Evolutionary conservation across 2,329 filamentous ascomycete species (phyloP).

Genomic region (Fusarium coffeatum): DNA sequence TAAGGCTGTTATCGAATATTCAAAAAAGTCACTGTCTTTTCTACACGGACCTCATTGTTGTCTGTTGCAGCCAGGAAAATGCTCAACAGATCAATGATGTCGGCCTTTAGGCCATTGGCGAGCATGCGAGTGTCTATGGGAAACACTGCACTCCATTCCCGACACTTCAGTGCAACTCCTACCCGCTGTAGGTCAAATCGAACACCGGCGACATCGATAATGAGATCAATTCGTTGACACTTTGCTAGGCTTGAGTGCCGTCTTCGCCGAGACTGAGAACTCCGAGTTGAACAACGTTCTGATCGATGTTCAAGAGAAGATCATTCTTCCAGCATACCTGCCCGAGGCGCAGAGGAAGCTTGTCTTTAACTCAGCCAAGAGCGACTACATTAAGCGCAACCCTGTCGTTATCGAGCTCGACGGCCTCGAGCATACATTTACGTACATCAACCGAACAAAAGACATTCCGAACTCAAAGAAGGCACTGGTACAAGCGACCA

Average conservation of each 20-base stretch:
- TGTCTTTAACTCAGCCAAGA: slow-evolving; percentile 61
- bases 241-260: slow-evolving; percentile 49
- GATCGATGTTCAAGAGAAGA: slow-evolving; percentile 64
- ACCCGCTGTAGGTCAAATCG: slow-evolving; percentile 44
- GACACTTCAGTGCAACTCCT: slow-evolving; percentile 49
- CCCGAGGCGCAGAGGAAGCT: slow-evolving; percentile 63
- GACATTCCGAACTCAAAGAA: slow-evolving; percentile 58
- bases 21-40: not conserved
- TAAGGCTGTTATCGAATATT: not conserved
- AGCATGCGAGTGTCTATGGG: slow-evolving; percentile 27
- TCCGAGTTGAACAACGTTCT: slow-evolving; percentile 66
- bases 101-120: slow-evolving; percentile 44
- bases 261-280: slow-evolving; percentile 65
- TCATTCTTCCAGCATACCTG: slow-evolving; percentile 72
- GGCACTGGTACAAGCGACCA: slow-evolving; percentile 54
- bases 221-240: slow-evolving; percentile 23
- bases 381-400: slow-evolving; percentile 63
- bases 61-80: slow-evolving; percentile 20
- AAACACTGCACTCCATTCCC: slow-evolving; percentile 16
- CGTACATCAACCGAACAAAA: slow-evolving; percentile 56
- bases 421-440: slow-evolving; percentile 65
- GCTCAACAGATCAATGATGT: slow-evolving; percentile 41
- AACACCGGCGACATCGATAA: not conserved
- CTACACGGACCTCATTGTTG: slow-evolving; percentile 19
- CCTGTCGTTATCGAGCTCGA: slow-evolving; percentile 70